Evolutionary conservation across 257 asterid genomes (phyloP), one percentile per base, ranked within the genome.

Genomic region (Anisodus tanguticus): DNA sequence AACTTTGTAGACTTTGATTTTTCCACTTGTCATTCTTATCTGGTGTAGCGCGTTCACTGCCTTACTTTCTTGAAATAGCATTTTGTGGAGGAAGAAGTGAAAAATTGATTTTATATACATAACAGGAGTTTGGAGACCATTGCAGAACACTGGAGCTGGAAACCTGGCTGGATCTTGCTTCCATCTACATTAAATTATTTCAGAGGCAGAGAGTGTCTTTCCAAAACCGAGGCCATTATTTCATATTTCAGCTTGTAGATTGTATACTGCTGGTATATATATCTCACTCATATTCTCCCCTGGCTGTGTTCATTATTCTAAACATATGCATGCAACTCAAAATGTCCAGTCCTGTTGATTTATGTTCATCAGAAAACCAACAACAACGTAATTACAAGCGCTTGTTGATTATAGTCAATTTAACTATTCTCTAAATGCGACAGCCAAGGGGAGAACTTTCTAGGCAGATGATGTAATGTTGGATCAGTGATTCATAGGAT

Each of bases 121-220:
- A 68, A 12, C 93, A 95, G 97, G 92, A 87, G 49, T 82, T 84
- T 59, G 85, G 63, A 82, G 87, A 87, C 74, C 88, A 85, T 41
- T 80, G 88, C 66, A 87, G 81, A 67, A 84, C 80, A 53, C 88
- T 93, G 85, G 98, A 96, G 90, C 85, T 88, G 87, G 98, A 91
- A 83, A 93, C 91, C 16, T 97, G 98, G 98, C 94, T 90, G 70
- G 98, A 93, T 87, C 86, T 97, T 91, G 97, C 98, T 78, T 91
- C 91, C 84, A 89, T 97, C 86, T 95, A 97, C 88, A 91, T 91
- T 79, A 89, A 88, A 68, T 88, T 91, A 89, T 90, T 89, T 39
- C 91, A 85, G 82, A 93, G 98, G 98, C 90, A 39, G 98, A 31
- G 99, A 97, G 69, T 97, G 98, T 57, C 92, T 97, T 87, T 91